Conservation (phyloP, 1,139 yeast genomes). For the Sugiyamaella sp. region DNA sequence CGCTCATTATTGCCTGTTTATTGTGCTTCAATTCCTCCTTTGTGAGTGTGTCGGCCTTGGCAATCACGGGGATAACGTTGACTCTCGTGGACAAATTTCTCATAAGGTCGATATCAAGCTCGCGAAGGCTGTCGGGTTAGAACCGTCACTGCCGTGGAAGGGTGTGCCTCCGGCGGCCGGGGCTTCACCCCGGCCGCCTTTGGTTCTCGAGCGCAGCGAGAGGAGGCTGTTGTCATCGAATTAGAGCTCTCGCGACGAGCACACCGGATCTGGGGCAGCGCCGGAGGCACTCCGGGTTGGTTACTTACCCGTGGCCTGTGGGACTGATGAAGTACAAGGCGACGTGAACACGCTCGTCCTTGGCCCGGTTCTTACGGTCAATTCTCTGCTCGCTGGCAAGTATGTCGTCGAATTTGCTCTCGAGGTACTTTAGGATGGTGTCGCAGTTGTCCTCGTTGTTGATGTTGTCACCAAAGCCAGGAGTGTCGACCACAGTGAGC, state of each 20-base stretch:
- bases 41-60: slow-evolving; percentile 87
- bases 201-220: no score
- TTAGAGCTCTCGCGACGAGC: no score
- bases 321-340: slow-evolving; percentile 71
- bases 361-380: slow-evolving; percentile 76
- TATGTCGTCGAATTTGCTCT: slow-evolving; percentile 89
- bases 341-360: slow-evolving; percentile 74
- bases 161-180: no score
- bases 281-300: no score
- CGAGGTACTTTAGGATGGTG: slow-evolving; percentile 74
- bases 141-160: no score
- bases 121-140: slow-evolving; percentile 47
- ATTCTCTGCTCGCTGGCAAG: slow-evolving; percentile 90
- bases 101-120: slow-evolving; percentile 77
- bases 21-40: slow-evolving; percentile 67
- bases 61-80: slow-evolving; percentile 84
- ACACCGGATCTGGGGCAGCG: no score
- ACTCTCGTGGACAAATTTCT: slow-evolving; percentile 75
- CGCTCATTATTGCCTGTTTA: slow-evolving; percentile 67
- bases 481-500: slow-evolving; percentile 67
- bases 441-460: slow-evolving; percentile 60
- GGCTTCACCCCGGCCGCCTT: no score
- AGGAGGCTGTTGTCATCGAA: no score
- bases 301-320: slow-evolving; percentile 65
- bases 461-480: slow-evolving; percentile 78